Evolutionary conservation across 2,329 filamentous ascomycete species (phyloP).

Genomic region (Ophiostoma fasciatum): DNA sequence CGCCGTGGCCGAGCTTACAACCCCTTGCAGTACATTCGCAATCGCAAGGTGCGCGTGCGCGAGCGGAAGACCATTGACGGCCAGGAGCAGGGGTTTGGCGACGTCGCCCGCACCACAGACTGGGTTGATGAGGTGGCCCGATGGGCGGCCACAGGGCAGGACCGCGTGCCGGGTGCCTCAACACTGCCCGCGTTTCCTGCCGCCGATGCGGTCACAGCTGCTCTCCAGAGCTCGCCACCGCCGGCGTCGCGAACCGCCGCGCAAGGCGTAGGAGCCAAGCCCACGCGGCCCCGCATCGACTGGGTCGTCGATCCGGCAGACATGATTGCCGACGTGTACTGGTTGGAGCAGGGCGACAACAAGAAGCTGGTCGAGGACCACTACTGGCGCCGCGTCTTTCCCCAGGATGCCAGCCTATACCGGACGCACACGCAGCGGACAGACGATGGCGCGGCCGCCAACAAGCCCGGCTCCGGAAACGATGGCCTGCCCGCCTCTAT

Average conservation of each 20-base stretch:
- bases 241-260: slow-evolving; percentile 22
- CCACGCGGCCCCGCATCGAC: slow-evolving; percentile 61
- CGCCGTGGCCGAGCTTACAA: slow-evolving; percentile 64
- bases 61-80: slow-evolving; percentile 63
- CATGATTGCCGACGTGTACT: slow-evolving; percentile 77
- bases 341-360: slow-evolving; percentile 72
- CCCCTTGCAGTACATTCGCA: slow-evolving; percentile 82
- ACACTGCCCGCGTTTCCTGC: slow-evolving; percentile 30
- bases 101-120: slow-evolving; percentile 52
- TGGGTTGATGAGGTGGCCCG: slow-evolving; percentile 62
- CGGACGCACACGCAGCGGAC: slow-evolving; percentile 17
- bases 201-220: slow-evolving; percentile 25
- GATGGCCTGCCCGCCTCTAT: neutral
- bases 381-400: slow-evolving; percentile 59
- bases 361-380: slow-evolving; percentile 70
- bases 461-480: neutral
- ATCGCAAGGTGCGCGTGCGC: slow-evolving; percentile 69
- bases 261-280: slow-evolving; percentile 29
- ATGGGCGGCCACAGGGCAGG: slow-evolving; percentile 25
- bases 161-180: slow-evolving; percentile 9
- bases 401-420: slow-evolving; percentile 20
- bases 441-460: slow-evolving; percentile 5
- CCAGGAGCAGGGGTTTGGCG: slow-evolving; percentile 60
- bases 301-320: slow-evolving; percentile 78
- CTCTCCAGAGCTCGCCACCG: slow-evolving; percentile 26